Evolutionary conservation across 768 basidiomycete genomes (phyloP).

Genomic region (Calocera viscosa): DNA sequence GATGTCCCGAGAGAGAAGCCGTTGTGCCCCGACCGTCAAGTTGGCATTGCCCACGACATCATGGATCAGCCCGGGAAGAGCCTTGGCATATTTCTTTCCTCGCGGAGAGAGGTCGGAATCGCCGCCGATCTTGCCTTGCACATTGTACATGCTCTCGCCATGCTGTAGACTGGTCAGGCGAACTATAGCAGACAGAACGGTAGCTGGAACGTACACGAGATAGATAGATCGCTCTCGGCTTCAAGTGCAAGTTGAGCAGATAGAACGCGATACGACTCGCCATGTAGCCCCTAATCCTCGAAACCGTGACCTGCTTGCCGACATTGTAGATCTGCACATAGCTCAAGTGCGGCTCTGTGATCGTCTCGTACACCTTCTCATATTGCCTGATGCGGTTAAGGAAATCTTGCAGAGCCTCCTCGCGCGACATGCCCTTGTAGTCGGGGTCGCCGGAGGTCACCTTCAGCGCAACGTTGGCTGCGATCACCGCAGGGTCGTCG

Average conservation of each 20-base stretch:
- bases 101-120: conserved; percentile 77
- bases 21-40: conserved; percentile 54
- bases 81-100: conserved; percentile 72
- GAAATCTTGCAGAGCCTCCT: conserved; percentile 83
- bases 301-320: conserved; percentile 75
- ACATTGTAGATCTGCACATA: conserved; percentile 90
- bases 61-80: conserved; percentile 74
- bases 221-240: conserved; percentile 91
- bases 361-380: conserved; percentile 89
- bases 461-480: conserved; percentile 91
- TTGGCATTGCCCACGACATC: conserved; percentile 84
- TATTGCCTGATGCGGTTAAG: conserved; percentile 81
- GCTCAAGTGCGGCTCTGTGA: conserved; percentile 79
- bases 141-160: conserved; percentile 93
- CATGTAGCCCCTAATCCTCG: conserved; percentile 83
- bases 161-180: conserved; percentile 43
- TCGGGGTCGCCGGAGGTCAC: conserved; percentile 95
- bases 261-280: conserved; percentile 97
- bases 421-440: conserved; percentile 77
- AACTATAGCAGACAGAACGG: neutral
- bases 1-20: no score
- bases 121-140: conserved; percentile 95
- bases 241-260: conserved; percentile 94
- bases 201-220: conserved; percentile 58
- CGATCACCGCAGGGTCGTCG: conserved; percentile 86